A percentile compares a stretch with the other conserved stretches of the same genome.
phyloP scores from a whole-genome alignment of 176 grass and related monocot genomes.

The Rhynchospora breviuscula region DNA sequence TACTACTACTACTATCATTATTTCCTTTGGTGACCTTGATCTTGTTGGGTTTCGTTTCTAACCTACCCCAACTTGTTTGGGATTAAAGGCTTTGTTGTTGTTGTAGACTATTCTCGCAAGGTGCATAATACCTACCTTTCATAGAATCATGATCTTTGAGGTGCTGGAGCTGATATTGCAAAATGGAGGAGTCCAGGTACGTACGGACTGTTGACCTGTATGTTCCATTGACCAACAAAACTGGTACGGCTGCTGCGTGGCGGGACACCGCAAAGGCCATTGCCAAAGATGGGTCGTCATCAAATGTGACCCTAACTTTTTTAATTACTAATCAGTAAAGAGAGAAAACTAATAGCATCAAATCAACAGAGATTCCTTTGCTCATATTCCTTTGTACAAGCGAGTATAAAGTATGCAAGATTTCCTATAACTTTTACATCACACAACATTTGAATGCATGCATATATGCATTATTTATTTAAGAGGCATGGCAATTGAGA shows the following conservation, averaged over 20 bases:
- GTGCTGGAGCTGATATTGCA: conserved; percentile 76
- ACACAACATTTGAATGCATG: background rate
- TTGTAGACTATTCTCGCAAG: background rate
- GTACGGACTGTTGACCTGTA: conserved; percentile 82
- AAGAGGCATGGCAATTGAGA: background rate
- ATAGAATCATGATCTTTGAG: conserved; percentile 50
- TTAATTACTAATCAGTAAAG: conserved; percentile 4
- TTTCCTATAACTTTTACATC: background rate
- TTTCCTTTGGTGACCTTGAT: too few relatives aligned
- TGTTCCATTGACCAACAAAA: conserved; percentile 90
- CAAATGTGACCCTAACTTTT: conserved; percentile 52
- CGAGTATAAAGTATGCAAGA: background rate
- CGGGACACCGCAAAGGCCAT: conserved; percentile 91
- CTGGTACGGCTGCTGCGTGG: conserved; percentile 79
- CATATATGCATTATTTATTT: background rate
- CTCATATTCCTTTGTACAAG: background rate
- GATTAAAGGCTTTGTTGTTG: too few relatives aligned
- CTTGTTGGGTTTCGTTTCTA: too few relatives aligned
- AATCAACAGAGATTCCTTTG: conserved; percentile 1
- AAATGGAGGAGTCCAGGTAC: conserved; percentile 87
- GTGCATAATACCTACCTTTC: conserved; percentile 49
- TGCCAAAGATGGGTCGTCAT: conserved; percentile 66
- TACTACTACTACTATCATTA: too few relatives aligned
- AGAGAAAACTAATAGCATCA: background rate
- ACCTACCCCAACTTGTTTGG: too few relatives aligned